These are phyloP conservation scores for Magnaporthiopsis rhizophila DNA, from an alignment of 2,329 filamentous ascomycete species.

Conservation along the genomic window DNA sequence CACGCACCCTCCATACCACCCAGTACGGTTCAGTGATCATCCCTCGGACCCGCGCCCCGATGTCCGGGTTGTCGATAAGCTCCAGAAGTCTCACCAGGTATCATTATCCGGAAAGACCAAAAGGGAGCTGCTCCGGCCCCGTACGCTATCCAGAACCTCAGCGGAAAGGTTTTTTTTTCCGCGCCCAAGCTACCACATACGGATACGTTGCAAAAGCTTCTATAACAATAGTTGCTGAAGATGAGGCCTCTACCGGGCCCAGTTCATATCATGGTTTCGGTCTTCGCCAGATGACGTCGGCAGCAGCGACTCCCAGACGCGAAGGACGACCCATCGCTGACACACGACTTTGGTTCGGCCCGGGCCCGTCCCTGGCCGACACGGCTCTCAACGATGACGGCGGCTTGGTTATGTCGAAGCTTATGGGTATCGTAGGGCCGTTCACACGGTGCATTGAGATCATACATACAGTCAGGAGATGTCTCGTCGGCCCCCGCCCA, in stretches of 20 bases:
- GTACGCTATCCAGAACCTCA: conserved; percentile 25
- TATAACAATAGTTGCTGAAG: conserved; percentile 13
- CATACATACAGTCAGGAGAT: background rate
- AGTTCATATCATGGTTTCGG: background rate
- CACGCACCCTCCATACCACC: no score
- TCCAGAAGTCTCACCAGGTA: no score
- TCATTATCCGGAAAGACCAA: background rate
- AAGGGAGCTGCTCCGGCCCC: conserved; percentile 17
- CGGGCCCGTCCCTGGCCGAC: background rate
- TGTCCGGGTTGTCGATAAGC: no score
- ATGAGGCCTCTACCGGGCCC: conserved; percentile 21
- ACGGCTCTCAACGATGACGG: background rate
- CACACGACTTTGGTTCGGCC: conserved; percentile 20
- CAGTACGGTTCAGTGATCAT: no score
- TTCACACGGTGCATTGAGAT: background rate
- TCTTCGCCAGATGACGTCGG: conserved; percentile 19
- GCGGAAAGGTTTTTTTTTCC: conserved; percentile 23
- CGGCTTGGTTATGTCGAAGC: background rate
- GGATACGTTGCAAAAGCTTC: conserved; percentile 17
- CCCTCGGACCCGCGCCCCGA: no score
- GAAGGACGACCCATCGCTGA: conserved; percentile 16
- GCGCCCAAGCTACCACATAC: conserved; percentile 25
- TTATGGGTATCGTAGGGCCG: conserved; percentile 2
- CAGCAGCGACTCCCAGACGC: conserved; percentile 24
- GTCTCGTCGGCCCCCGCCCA: background rate